Percentiles rank a stretch among this genome's conserved stretches.
phyloP scores from a whole-genome alignment of 2,329 filamentous ascomycete genomes.

The Colletotrichum musicola region DNA sequence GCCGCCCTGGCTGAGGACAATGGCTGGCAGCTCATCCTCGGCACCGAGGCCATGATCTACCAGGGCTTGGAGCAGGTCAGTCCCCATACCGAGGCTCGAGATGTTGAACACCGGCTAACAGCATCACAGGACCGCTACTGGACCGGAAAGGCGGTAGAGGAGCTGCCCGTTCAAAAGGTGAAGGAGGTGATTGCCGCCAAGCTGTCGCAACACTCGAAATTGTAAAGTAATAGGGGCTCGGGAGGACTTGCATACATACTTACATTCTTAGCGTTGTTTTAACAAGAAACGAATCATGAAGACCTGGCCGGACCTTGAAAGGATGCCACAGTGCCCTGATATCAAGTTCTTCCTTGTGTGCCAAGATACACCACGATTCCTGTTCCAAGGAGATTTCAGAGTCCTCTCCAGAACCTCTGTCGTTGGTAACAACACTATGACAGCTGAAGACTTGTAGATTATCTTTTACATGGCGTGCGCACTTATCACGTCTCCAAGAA shows the following conservation, averaged over 20 bases:
- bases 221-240: constrained; percentile 39
- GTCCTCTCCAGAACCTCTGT: too few relatives aligned
- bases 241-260: constrained; percentile 22
- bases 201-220: constrained; percentile 51
- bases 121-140: constrained; percentile 62
- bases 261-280: constrained; percentile 33
- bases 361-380: too few relatives aligned
- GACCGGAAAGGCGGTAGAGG: constrained; percentile 71
- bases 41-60: constrained; percentile 82
- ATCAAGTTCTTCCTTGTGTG: too few relatives aligned
- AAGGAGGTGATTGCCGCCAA: constrained; percentile 63
- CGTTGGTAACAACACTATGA: too few relatives aligned
- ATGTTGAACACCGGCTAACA: constrained; percentile 5
- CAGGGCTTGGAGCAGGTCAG: constrained; percentile 77
- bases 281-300: constrained; percentile 11
- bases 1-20: constrained; percentile 69
- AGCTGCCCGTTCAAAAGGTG: constrained; percentile 71
- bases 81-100: background rate
- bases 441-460: too few relatives aligned
- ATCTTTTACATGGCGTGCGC: too few relatives aligned
- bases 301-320: background rate
- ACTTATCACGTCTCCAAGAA: too few relatives aligned
- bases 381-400: too few relatives aligned
- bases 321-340: too few relatives aligned
- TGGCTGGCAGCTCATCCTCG: constrained; percentile 81